Evolutionary conservation across 2,329 filamentous ascomycete species (phyloP).

Genomic region (Zelopaecilomyces penicillatus): DNA sequence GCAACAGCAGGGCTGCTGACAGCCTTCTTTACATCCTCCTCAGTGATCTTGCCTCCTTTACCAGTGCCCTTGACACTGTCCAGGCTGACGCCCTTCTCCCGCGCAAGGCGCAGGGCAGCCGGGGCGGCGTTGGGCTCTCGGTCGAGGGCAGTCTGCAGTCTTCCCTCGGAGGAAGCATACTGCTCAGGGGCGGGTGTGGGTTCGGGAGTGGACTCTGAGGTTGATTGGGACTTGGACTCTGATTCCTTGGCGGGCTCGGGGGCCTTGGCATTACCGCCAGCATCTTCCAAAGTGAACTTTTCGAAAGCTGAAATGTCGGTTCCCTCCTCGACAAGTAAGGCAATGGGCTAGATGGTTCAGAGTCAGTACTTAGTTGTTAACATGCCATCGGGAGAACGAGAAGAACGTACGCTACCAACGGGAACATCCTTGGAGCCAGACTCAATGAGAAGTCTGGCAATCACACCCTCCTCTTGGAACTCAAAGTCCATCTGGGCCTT

Average conservation of each 20-base stretch:
- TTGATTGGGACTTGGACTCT: slow-evolving; percentile 51
- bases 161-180: slow-evolving; percentile 64
- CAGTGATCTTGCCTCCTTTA: slow-evolving; percentile 76
- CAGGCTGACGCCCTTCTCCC: slow-evolving; percentile 74
- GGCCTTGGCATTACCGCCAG: slow-evolving; percentile 68
- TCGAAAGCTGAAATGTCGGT: slow-evolving; percentile 82
- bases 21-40: slow-evolving; percentile 87
- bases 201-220: slow-evolving; percentile 38
- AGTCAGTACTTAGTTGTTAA: no score
- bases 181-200: slow-evolving; percentile 53
- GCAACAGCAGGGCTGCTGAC: slow-evolving; percentile 47
- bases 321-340: slow-evolving; percentile 87
- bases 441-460: slow-evolving; percentile 90
- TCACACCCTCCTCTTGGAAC: slow-evolving; percentile 94
- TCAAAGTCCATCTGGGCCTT: slow-evolving; percentile 99
- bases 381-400: slow-evolving; percentile 4
- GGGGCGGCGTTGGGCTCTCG: slow-evolving; percentile 67
- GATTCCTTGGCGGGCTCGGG: slow-evolving; percentile 59
- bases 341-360: slow-evolving; percentile 65
- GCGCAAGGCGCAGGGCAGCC: slow-evolving; percentile 71
- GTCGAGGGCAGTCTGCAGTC: slow-evolving; percentile 75
- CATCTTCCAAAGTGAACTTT: slow-evolving; percentile 79
- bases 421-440: slow-evolving; percentile 88
- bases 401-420: slow-evolving; percentile 77
- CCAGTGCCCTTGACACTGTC: slow-evolving; percentile 79